A percentile compares a stretch with the other conserved stretches of the same genome.
Evolutionary conservation across 2,329 filamentous ascomycete species (phyloP).

Genomic region (Bipolaris victoriae): DNA sequence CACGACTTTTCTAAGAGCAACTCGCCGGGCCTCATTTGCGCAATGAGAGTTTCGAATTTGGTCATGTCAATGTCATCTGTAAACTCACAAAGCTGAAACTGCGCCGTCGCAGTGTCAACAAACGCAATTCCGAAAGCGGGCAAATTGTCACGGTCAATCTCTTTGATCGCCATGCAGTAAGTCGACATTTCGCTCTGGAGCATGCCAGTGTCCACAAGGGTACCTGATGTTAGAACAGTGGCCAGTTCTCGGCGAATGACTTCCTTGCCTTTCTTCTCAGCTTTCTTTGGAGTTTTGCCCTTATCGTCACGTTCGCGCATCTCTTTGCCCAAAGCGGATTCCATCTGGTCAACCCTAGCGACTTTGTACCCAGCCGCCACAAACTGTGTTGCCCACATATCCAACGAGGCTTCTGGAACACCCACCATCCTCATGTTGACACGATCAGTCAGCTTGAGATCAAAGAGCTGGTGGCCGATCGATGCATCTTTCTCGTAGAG

Average conservation of each 20-base stretch:
- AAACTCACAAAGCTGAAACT: constrained; percentile 93
- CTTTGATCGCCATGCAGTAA: constrained; percentile 93
- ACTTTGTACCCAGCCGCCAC: constrained; percentile 98
- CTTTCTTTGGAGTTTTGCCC: constrained; percentile 58
- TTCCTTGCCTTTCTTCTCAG: constrained; percentile 71
- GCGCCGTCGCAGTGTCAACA: constrained; percentile 92
- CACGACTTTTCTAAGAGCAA: constrained; percentile 82
- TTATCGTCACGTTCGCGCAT: constrained; percentile 88
- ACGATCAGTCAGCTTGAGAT: constrained; percentile 94
- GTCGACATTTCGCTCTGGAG: constrained; percentile 97
- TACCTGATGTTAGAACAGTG: constrained; percentile 89
- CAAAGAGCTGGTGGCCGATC: constrained; percentile 93
- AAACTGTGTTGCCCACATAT: constrained; percentile 97
- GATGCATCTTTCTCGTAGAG: constrained; percentile 98
- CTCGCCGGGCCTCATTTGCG: constrained; percentile 88
- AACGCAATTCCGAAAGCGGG: constrained; percentile 92
- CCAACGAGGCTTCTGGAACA: constrained; percentile 92
- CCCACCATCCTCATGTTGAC: constrained; percentile 99
- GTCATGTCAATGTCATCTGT: constrained; percentile 91
- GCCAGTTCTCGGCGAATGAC: constrained; percentile 90
- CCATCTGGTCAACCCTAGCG: constrained; percentile 93
- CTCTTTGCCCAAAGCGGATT: constrained; percentile 93
- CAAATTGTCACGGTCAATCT: constrained; percentile 68
- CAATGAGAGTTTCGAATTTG: constrained; percentile 95
- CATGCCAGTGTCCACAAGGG: constrained; percentile 94